phyloP scores from a whole-genome alignment of 306 rosid species.

The Gastrolobium villosum region DNA sequence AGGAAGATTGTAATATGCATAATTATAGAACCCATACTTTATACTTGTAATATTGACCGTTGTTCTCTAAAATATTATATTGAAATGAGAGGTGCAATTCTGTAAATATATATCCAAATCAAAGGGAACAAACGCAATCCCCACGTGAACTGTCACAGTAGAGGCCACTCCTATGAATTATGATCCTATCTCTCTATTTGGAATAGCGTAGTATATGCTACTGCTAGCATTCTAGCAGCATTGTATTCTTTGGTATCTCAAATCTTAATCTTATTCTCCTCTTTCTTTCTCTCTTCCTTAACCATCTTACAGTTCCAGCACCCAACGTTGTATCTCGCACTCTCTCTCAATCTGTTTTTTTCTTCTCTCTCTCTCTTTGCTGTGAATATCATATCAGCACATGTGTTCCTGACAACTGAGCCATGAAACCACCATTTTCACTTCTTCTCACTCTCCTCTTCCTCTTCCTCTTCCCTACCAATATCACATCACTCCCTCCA shows the following conservation, averaged over 20 bases:
- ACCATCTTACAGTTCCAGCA: background rate
- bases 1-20: no score
- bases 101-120: conserved; percentile 38
- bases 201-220: background rate
- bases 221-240: no score
- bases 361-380: background rate
- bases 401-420: conserved; percentile 34
- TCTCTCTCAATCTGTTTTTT: background rate
- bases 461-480: conserved; percentile 38
- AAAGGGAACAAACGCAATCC: conserved; percentile 6
- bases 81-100: background rate
- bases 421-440: conserved; percentile 44
- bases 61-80: conserved; percentile 18
- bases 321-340: background rate
- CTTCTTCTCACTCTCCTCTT: conserved; percentile 27
- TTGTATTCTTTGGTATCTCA: no score
- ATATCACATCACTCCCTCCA: conserved; percentile 39
- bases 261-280: background rate
- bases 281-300: background rate
- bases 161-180: background rate
- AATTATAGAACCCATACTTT: no score
- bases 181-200: background rate
- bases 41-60: conserved; percentile 40
- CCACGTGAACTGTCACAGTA: conserved; percentile 28
- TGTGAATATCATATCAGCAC: background rate